phyloP scores from a whole-genome alignment of 345 rosid genomes.

The Carallia brachiata region DNA sequence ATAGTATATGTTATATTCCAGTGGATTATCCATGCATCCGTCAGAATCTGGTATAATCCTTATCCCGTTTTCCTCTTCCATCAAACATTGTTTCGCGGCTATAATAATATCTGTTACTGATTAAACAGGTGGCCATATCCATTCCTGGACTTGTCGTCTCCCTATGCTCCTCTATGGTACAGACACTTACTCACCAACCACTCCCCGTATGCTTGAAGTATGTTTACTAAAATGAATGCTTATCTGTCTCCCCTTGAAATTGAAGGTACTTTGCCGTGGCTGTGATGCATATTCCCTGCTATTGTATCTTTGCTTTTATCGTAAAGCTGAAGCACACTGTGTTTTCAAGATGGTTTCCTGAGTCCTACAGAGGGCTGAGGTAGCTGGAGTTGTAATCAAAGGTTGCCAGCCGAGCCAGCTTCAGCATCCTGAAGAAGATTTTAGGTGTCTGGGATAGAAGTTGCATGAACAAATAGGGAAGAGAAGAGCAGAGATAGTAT shows the following conservation, averaged over 20 bases:
- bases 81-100: background rate
- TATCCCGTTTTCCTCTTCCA: conserved; percentile 6
- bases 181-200: conserved; percentile 1
- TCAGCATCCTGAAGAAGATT: background rate
- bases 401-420: background rate
- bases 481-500: background rate
- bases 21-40: conserved; percentile 78
- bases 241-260: conserved; percentile 11
- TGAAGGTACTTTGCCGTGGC: conserved; percentile 84
- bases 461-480: background rate
- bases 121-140: conserved; percentile 97
- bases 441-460: background rate
- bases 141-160: conserved; percentile 85
- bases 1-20: conserved; percentile 73
- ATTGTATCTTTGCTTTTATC: conserved; percentile 53
- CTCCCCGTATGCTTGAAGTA: background rate
- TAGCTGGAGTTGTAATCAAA: background rate
- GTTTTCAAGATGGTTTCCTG: conserved; percentile 66
- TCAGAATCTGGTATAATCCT: conserved; percentile 55
- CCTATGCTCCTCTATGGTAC: conserved; percentile 85
- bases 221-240: background rate
- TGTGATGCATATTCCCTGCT: conserved; percentile 87
- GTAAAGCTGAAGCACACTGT: conserved; percentile 69
- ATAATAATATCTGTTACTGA: background rate
- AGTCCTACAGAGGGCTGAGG: conserved; percentile 44